Base-by-base conservation (phyloP, 129 eudicot genomes). In the Flaveria brownii region DNA sequence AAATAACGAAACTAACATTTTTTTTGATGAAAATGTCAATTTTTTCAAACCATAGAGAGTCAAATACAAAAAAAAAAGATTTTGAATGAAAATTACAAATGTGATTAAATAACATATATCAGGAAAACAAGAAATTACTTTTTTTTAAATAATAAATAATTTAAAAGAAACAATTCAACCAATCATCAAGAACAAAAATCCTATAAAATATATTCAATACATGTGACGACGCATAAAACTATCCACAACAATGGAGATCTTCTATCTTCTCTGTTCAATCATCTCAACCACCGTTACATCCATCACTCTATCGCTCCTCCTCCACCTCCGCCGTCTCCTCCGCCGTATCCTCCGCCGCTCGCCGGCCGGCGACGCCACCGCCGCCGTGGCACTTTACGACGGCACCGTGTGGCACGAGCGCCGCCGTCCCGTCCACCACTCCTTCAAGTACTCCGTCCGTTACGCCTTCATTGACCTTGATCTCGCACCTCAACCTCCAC, bases 371-470 rank as follows among this genome's bases (percentile, higher is more conserved):
- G 78, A 62, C 68, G 56, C 52, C 18, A n/a, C 67, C 4, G 74
- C 59, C 16, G 83, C 78, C 11, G 78, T 82, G 16, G 45, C 87
- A 2, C 85, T 90, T 59, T 93, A 93, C 78, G 69, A 88, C 49
- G 98, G 98, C 45, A 85, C 90, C 50, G 98, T 94, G 47, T 94
- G 96, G 96, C 98, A 94, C 90, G 96, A 94, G 78, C 96, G 98
- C 72, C 93, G 93, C 56, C 97, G 93, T 60, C 98, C 98, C 3
- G 91, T 94, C 39, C 98, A 84, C 88, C 98, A 94, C 78, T 84
- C 91, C 3, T 94, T 94, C 74, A 81, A 74, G 20, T 94, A 94
- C 74, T 60, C 87, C 47, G 98, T 86, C 49, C 96, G 97, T 33
- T 94, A 94, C 79, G 98, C 98, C n/a, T 85, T 85, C 57, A 63